Base-by-base conservation (phyloP, 352 stramenopile genomes). In the Phytophthora idaei region DNA sequence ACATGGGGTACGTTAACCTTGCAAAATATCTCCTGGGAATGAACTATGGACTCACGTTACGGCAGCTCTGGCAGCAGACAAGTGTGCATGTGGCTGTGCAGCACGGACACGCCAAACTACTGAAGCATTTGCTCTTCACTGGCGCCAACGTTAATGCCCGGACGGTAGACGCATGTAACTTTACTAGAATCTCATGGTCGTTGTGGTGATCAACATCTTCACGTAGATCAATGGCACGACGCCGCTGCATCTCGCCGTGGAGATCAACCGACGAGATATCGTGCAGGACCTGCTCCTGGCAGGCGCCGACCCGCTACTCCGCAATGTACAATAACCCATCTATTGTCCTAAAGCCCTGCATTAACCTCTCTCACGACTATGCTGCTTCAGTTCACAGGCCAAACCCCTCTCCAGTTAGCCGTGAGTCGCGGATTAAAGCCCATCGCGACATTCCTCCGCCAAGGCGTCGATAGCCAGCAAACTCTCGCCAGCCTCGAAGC, bases 201-300 rank as follows among this genome's bases (percentile, higher is more conserved):
- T 45, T 51, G 25, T 25, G 27, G 14, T 58, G 21, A 52, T n/a
- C 11, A 54, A 42, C 5, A 31, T 27, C 4, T 52, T 5, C 36
- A 25, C 10, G n/a, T 45, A 91, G 81, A 78, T 88, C 46, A 81
- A 89, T 14, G 83, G 81, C 5, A 83, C 83, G 47, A 91, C 83
- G 10, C 79, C 81, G 15, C 62, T 90, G 17, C 83, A 91, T 45
- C 49, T 91, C 21, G 82, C 80, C 25, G 64, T 87, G 3, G 64
- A 85, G 44, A 52, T 69, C 36, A 77, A 74, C 29, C 80, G 80
- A 11, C 76, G 77, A 34, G 78, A 91, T 15, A 74, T 91, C 50
- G 61, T 89, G 15, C 71, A 89, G 54, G 78, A 85, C 41, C 60
- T 91, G 45, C 53, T 91, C 15, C 74, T 91, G 5, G 71, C 78